Conservation (phyloP, 495 filamentous ascomycete genomes). For the Parachaetomium inaequale region DNA sequence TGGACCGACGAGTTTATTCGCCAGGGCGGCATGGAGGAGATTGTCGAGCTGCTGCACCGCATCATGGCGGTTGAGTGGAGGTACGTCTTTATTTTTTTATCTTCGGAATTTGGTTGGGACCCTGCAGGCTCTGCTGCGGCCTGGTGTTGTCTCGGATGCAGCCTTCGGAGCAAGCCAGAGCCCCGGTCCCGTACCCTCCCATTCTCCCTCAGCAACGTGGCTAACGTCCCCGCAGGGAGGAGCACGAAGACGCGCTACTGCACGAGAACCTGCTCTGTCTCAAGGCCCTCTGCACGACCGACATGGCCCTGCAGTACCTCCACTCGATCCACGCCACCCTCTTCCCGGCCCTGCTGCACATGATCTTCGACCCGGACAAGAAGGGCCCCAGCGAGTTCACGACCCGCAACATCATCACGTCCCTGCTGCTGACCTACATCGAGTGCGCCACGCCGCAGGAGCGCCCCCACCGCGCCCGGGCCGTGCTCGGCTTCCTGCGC, state of each 20-base stretch:
- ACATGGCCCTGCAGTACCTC: conserved; percentile 75
- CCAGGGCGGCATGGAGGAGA: conserved; percentile 87
- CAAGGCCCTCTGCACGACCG: conserved; percentile 92
- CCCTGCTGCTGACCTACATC: conserved; percentile 80
- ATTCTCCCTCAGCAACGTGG: conserved; percentile 5
- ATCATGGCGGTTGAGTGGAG: conserved; percentile 96
- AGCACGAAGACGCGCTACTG: conserved; percentile 89
- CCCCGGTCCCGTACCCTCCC: neutral
- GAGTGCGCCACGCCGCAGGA: conserved; percentile 52
- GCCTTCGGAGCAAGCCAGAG: neutral
- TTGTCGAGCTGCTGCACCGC: conserved; percentile 78
- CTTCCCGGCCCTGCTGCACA: conserved; percentile 80
- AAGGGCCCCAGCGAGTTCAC: conserved; percentile 96
- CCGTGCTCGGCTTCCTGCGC: conserved; percentile 71
- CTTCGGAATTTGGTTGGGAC: neutral
- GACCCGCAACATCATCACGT: conserved; percentile 82
- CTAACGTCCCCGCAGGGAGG: conserved; percentile 61
- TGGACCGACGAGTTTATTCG: conserved; percentile 93
- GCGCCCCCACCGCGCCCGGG: conserved; percentile 58
- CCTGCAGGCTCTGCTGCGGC: neutral
- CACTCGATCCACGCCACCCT: conserved; percentile 70
- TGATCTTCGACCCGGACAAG: conserved; percentile 94
- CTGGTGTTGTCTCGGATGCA: conserved; percentile 2
- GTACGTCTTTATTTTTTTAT: conserved; percentile 47
- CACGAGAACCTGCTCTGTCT: conserved; percentile 92